Conservation (phyloP, 2,329 filamentous ascomycete genomes). For the Fusarium xylarioides region DNA sequence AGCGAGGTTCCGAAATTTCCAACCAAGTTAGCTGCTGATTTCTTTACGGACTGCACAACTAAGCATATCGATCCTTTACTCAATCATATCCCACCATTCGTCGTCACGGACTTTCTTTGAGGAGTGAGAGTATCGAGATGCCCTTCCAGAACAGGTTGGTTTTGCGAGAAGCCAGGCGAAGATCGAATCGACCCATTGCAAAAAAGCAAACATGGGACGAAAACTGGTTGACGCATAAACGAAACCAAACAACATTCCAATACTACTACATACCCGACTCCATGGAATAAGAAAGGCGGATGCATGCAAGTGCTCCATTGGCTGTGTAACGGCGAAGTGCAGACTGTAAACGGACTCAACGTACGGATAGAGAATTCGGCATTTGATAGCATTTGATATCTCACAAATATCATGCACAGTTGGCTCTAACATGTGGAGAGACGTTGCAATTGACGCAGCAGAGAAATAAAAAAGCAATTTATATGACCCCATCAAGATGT, state of each 20-base stretch:
- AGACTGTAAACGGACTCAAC: not conserved
- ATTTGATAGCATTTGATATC: not conserved
- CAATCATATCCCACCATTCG: no score
- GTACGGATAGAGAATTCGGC: not conserved
- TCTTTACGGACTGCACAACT: no score
- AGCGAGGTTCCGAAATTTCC: not conserved
- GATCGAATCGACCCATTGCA: not conserved
- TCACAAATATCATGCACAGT: not conserved
- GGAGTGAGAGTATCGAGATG: not conserved
- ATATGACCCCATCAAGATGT: not conserved
- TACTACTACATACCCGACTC: not conserved
- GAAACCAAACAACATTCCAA: not conserved
- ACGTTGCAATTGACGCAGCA: not conserved
- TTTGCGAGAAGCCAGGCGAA: not conserved
- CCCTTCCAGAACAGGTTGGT: not conserved
- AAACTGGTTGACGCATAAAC: not conserved
- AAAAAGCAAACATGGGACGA: not conserved
- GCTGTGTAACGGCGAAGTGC: not conserved
- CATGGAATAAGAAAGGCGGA: not conserved
- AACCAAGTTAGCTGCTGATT: fast-evolving
- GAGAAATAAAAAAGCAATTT: not conserved
- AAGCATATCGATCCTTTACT: not conserved
- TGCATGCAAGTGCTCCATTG: not conserved
- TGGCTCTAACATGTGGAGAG: not conserved
- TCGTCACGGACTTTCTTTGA: fast-evolving